These are phyloP conservation scores for Kockovaella imperatae DNA, from an alignment of 768 basidiomycete species.

Conservation along the genomic window DNA sequence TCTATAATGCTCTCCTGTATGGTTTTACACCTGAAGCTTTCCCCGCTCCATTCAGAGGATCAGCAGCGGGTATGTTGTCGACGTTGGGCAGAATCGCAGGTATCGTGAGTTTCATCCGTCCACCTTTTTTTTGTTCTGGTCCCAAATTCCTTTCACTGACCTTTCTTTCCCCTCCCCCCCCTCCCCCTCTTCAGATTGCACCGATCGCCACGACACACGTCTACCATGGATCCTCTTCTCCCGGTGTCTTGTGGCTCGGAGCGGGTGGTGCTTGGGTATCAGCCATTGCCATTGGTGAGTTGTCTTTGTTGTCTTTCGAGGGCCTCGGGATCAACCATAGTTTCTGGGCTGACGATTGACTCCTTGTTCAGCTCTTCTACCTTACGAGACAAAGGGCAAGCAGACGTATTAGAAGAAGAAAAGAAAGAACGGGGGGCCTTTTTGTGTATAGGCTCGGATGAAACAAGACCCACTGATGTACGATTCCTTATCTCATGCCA, in stretches of 20 bases:
- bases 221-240: slow-evolving; percentile 19
- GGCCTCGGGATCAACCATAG: neutral
- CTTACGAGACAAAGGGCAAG: slow-evolving; percentile 20
- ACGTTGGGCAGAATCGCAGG: slow-evolving; percentile 35
- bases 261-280: slow-evolving; percentile 33
- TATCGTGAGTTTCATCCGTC: slow-evolving; percentile 6
- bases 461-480: too few relatives aligned
- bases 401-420: slow-evolving; percentile 14
- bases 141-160: too few relatives aligned
- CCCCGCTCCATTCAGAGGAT: slow-evolving; percentile 55
- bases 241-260: slow-evolving; percentile 24
- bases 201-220: slow-evolving; percentile 18
- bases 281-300: slow-evolving; percentile 27
- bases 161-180: too few relatives aligned
- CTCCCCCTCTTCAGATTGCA: slow-evolving; percentile 15
- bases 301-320: neutral
- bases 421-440: too few relatives aligned
- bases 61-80: slow-evolving; percentile 52
- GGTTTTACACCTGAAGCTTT: slow-evolving; percentile 59
- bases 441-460: too few relatives aligned
- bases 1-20: slow-evolving; percentile 45
- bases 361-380: slow-evolving; percentile 11
- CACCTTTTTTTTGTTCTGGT: neutral
- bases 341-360: neutral
- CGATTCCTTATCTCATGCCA: too few relatives aligned